A percentile compares a stretch with the other conserved stretches of the same genome.
Evolutionary conservation across 2,329 filamentous ascomycete genomes (phyloP).

Genomic region (Cladosporium sp.): DNA sequence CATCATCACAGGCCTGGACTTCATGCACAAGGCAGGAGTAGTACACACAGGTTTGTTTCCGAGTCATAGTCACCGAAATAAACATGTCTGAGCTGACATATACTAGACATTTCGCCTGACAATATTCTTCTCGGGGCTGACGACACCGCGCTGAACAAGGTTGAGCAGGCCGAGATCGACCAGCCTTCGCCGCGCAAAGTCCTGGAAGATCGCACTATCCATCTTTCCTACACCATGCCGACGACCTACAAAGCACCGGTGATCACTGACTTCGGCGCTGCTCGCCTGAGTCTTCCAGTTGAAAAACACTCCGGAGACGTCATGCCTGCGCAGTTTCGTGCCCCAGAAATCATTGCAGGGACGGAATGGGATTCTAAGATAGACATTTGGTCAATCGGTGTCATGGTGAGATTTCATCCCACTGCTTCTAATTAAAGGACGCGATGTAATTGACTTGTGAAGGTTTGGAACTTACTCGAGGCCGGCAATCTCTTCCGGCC

Average conservation of each 20-base stretch:
- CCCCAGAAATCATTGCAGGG: conserved; percentile 16
- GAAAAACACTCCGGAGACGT: conserved; percentile 8
- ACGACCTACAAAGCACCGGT: background rate
- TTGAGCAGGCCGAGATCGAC: background rate
- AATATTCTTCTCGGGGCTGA: background rate
- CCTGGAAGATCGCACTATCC: background rate
- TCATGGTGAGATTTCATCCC: background rate
- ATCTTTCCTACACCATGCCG: background rate
- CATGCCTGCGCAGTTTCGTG: conserved; percentile 15
- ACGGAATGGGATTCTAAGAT: conserved; percentile 16
- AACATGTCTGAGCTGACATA: no score
- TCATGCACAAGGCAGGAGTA: background rate
- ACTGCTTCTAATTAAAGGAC: no score
- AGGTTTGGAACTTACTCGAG: conserved; percentile 17
- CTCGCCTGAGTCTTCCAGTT: conserved; percentile 1
- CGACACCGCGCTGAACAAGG: background rate
- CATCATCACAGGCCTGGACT: conserved; percentile 17
- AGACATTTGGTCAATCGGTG: conserved; percentile 19
- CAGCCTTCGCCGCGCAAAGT: background rate
- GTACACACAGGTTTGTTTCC: background rate
- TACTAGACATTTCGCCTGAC: background rate
- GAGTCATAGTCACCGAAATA: no score
- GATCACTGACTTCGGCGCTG: background rate
- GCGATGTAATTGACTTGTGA: no score
- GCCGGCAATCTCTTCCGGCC: conserved; percentile 11